A percentile compares a stretch with the other conserved stretches of the same genome.
phyloP scores from a whole-genome alignment of 2,329 filamentous ascomycete genomes.

The Aspergillus bombycis region DNA sequence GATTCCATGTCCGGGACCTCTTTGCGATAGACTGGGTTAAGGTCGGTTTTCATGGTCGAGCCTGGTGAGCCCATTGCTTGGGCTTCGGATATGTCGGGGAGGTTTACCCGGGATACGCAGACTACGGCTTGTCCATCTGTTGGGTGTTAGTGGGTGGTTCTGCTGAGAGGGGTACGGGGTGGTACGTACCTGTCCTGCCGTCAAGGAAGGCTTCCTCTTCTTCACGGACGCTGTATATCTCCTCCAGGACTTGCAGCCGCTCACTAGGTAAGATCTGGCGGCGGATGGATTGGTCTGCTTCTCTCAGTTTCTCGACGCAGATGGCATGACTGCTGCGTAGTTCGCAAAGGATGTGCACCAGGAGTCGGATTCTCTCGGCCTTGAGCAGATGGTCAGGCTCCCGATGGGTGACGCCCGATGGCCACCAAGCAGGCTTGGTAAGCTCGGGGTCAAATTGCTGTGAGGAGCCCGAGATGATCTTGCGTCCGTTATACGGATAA shows the following conservation, averaged over 20 bases:
- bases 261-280: conserved; percentile 34
- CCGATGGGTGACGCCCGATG: conserved; percentile 33
- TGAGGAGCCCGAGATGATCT: conserved; percentile 32
- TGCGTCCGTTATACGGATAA: conserved; percentile 40
- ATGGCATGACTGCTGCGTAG: conserved; percentile 37
- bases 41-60: conserved; percentile 14
- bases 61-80: conserved; percentile 22
- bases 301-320: conserved; percentile 36
- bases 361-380: conserved; percentile 32
- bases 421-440: conserved; percentile 42
- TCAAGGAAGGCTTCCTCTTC: conserved; percentile 37
- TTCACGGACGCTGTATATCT: conserved; percentile 38
- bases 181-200: conserved; percentile 32
- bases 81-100: conserved; percentile 29
- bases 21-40: conserved; percentile 18
- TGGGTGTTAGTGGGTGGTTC: background rate
- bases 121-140: conserved; percentile 31
- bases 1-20: conserved; percentile 24
- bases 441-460: conserved; percentile 36
- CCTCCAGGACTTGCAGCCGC: conserved; percentile 35
- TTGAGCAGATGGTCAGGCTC: conserved; percentile 41
- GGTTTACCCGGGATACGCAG: conserved; percentile 31
- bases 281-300: conserved; percentile 38
- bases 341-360: conserved; percentile 40
- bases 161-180: background rate